Base-by-base conservation (phyloP, 2,329 filamentous ascomycete genomes). In the Beauveria caledonica region DNA sequence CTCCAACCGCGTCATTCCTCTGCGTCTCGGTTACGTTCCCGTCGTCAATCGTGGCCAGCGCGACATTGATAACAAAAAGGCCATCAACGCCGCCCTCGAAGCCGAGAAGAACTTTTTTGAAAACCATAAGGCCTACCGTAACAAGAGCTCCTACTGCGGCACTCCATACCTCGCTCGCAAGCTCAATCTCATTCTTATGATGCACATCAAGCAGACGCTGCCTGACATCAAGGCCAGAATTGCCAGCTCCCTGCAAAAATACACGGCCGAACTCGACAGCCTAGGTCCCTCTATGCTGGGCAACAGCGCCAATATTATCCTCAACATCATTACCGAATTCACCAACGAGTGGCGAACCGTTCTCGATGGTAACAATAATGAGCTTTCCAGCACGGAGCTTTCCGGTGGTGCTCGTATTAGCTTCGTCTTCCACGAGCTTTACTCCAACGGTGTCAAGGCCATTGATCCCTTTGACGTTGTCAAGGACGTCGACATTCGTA, bases 171-270 rank as follows among this genome's bases (percentile, higher is more conserved):
- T 99, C 62, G 94, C 94, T 4, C 87, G 93, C 67, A 99, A 99
- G 78, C 85, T 99, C 63, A 99, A 99, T 77, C 81, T 99, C 69
- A 97, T 99, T 71, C 83, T 99, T 67, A 97, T 99, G 93, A 99
- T 99, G 94, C 94, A 99, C 80, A 99, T 99, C 80, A 99, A 99
- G 78, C 93, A 99, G 79, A 99, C 94, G 1, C 84, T 99, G 15
- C 94, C 94, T 45, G 94, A 99, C 72, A 99, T 99, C 80, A 99
- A 99, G 79, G 91, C 90, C 15, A 89, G 95, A 64, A 99, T 99
- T 68, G 85, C 89, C n/a, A 89, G 90, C 66, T 97, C 93, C 15
- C 80, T 99, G 62, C 88, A 92, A 72, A 99, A 99, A 73, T 99
- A 99, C 75, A 80, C 84, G 4, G 76, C 85, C 46, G 94, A 99